Evolutionary conservation across 2,329 filamentous ascomycete genomes (phyloP), one percentile per base, ranked within the genome.

Genomic region (Stemphylium lycopersici): DNA sequence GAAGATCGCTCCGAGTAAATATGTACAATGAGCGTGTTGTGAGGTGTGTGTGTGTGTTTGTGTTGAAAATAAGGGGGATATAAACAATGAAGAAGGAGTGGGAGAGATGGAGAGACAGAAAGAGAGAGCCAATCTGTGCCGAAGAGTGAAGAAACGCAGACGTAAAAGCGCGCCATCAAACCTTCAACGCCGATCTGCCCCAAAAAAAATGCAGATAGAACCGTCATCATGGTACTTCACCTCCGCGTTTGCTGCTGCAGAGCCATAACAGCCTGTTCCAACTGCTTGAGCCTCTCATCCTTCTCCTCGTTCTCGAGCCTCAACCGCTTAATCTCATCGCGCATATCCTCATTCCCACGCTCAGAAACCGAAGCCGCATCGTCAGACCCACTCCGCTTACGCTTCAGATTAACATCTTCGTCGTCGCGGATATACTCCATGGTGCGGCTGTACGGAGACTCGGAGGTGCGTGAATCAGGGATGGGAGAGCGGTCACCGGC

Each of bases 241-340:
- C 62, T 55, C 24, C 62, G 63, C 51, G 52, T 59, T 43, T 73
- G 67, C 50, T 74, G 71, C 13, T 74, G 71, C n/a, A 74, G 64
- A 26, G 63, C 68, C 61, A 66, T 70, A 29, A 76, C 69, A 16
- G 70, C 68, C 6, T 61, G 63, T 57, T 76, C 72, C n/a, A 76
- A 61, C 52, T 73, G 71, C 22, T 62, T 65, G 41, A 76, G 52
- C 12, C 73, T 64, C 8, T 66, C 59, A 44, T 78, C 77, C 56
- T 78, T 78, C 57, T 77, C 72, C 26, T 75, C 72, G 52, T 76
- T 76, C 53, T 79, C 74, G 10, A 64, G 63, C 29, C 74, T 69
- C 18, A 81, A 65, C 18, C 76, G 67, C 68, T 76, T 76, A 43
- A 79, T 61, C 58, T 80, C 75, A 6, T 62, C 61, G 50, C 73